Evolutionary conservation across 306 rosid species (phyloP), one percentile per base, ranked within the genome.

Genomic region (Fragaria ananassa): DNA sequence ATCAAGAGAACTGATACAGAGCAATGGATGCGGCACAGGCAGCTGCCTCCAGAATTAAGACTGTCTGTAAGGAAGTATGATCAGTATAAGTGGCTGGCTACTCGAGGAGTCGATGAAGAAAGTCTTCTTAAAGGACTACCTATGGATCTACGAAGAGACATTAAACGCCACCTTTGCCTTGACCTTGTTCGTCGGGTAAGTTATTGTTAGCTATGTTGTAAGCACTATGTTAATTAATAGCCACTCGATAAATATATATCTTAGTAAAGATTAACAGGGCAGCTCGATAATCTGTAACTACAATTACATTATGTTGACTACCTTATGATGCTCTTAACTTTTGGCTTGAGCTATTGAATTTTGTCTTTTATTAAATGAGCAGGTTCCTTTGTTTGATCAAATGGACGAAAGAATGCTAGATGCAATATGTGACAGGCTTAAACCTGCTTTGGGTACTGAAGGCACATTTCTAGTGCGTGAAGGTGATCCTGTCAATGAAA

Each of bases 11-110:
- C 89, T 27, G 99, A 96, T 71, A 88, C 96, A 56, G 98, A 96
- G 71, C 91, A 96, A 76, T 96, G 99, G 99, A 96, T 96, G 98
- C 93, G 82, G 79, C 99, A 92, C 84, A 85, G 97, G 76, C 99
- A 92, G 65, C 87, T 96, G 34, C 97, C 98, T 62, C 67, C 74
- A 17, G 93, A 89, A 10, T 79, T 96, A 51, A 89, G 89, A 81
- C 83, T 87, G 17, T 87, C 88, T 15, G 93, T 92, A 31, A 82
- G 98, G 15, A 89, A 84, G 76, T 96, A 96, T 76, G 88, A 92
- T 77, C 98, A 96, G 78, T 96, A 88, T 58, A 92, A 92, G 74
- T 96, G 99, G 99, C 71, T 91, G 68, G 98, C 99, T 6, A 96
- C 99, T 31, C 80, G 96, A 44, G 99, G 99, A 41, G 99, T 92